phyloP scores from a whole-genome alignment of 352 stramenopile genomes.

The Pythium sp. region DNA sequence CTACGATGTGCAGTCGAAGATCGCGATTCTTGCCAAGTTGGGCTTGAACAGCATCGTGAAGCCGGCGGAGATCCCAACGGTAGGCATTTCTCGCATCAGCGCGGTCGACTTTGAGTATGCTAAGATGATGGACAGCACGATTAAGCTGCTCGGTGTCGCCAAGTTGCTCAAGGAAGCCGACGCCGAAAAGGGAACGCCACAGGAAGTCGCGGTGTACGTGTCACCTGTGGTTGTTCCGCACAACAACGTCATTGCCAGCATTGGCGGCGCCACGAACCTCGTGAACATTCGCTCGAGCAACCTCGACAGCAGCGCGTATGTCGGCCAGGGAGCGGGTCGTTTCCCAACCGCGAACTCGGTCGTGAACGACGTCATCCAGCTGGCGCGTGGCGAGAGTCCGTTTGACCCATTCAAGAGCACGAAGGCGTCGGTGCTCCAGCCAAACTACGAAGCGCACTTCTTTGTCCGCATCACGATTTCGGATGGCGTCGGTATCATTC shows the following conservation, averaged over 20 bases:
- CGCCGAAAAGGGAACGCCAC: constrained; percentile 55
- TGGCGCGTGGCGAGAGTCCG: constrained; percentile 84
- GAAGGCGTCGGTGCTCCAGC: constrained; percentile 64
- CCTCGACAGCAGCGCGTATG: constrained; percentile 88
- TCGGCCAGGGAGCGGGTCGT: constrained; percentile 91
- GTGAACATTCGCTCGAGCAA: constrained; percentile 90
- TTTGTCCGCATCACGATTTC: constrained; percentile 95
- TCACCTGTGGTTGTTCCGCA: constrained; percentile 90
- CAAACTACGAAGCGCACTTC: constrained; percentile 92
- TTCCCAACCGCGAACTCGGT: constrained; percentile 96
- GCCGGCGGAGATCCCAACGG: constrained; percentile 87
- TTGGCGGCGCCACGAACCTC: constrained; percentile 89
- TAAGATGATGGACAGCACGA: constrained; percentile 94
- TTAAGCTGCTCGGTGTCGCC: constrained; percentile 93
- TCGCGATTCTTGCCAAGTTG: constrained; percentile 93
- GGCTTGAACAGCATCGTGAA: constrained; percentile 91
- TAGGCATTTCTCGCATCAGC: constrained; percentile 92
- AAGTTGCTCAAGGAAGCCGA: constrained; percentile 79
- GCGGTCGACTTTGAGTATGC: constrained; percentile 95
- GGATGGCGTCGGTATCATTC: constrained; percentile 94
- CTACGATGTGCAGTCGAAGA: constrained; percentile 95
- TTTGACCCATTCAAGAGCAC: constrained; percentile 85
- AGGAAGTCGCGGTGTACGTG: constrained; percentile 92
- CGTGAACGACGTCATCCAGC: constrained; percentile 93
- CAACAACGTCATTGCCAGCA: constrained; percentile 87